Conservation (phyloP, 139 green algal species). For the Astrephomene gubernaculifera region DNA sequence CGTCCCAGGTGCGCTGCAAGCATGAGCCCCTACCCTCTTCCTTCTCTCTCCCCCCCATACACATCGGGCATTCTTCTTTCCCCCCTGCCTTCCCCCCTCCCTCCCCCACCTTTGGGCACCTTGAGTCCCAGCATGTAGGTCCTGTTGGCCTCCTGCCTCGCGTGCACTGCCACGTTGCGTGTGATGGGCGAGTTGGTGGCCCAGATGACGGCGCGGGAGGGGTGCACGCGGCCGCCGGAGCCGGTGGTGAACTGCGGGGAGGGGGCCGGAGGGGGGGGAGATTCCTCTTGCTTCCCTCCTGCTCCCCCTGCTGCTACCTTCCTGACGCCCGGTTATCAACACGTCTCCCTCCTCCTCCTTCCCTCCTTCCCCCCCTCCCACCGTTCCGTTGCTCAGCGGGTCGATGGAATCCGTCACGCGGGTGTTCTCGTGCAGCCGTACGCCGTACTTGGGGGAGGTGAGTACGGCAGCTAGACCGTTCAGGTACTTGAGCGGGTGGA, state of each 20-base stretch:
- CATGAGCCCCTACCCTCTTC: neutral
- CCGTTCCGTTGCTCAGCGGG: constrained; percentile 1
- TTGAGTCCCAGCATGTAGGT: constrained; percentile 69
- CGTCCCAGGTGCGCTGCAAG: neutral
- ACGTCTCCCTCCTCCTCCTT: neutral
- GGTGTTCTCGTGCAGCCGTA: constrained; percentile 71
- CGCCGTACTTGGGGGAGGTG: constrained; percentile 46
- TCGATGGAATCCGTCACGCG: constrained; percentile 34
- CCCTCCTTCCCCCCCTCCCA: neutral
- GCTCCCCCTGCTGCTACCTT: neutral
- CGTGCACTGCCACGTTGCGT: constrained; percentile 78
- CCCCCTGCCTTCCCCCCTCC: neutral
- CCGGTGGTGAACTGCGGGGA: constrained; percentile 50
- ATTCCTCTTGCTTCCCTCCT: neutral
- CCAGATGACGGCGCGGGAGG: constrained; percentile 63
- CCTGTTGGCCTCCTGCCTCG: constrained; percentile 65
- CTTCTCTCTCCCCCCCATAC: neutral
- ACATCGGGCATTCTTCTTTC: too few relatives aligned
- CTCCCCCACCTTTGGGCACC: constrained; percentile 1
- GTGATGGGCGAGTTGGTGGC: constrained; percentile 79
- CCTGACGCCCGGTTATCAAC: neutral
- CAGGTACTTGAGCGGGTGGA: constrained; percentile 73
- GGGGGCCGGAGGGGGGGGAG: neutral
- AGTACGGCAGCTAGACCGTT: constrained; percentile 68
- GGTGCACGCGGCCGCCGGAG: constrained; percentile 41